phyloP scores from a whole-genome alignment of 83 land plant species.

The Picea engelmannii region DNA sequence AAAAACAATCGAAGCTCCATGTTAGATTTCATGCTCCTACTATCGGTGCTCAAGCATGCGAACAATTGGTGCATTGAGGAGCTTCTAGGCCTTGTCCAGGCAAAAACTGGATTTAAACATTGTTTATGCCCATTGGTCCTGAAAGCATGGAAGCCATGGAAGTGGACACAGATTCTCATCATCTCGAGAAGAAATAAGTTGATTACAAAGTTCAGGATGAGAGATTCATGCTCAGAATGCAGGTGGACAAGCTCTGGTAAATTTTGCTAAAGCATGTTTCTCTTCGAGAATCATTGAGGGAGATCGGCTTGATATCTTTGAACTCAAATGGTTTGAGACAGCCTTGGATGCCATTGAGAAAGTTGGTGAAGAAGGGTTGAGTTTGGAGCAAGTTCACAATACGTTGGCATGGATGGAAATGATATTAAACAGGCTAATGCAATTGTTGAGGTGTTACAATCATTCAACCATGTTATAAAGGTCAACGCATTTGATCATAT shows the following conservation, averaged over 20 bases:
- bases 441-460: constrained; percentile 47
- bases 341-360: constrained; percentile 37
- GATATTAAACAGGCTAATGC: constrained; percentile 12
- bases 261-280: constrained; percentile 22
- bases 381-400: constrained; percentile 46
- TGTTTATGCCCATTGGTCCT: too few relatives aligned
- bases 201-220: too few relatives aligned
- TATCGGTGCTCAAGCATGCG: too few relatives aligned
- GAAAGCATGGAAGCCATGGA: too few relatives aligned
- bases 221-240: too few relatives aligned
- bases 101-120: too few relatives aligned
- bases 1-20: too few relatives aligned
- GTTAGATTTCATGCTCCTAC: too few relatives aligned
- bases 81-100: too few relatives aligned
- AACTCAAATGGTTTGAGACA: constrained; percentile 32
- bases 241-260: constrained; percentile 22
- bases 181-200: too few relatives aligned
- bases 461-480: constrained; percentile 48
- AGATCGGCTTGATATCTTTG: constrained; percentile 4
- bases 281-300: constrained; percentile 2
- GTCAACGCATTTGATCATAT: not conserved
- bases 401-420: constrained; percentile 22
- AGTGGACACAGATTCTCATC: too few relatives aligned
- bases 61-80: too few relatives aligned
- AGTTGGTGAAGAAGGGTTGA: constrained; percentile 83